These are phyloP conservation scores for Moesziomyces globuligerus DNA, from an alignment of 1,284 basidiomycete genomes.

Conservation along the genomic window DNA sequence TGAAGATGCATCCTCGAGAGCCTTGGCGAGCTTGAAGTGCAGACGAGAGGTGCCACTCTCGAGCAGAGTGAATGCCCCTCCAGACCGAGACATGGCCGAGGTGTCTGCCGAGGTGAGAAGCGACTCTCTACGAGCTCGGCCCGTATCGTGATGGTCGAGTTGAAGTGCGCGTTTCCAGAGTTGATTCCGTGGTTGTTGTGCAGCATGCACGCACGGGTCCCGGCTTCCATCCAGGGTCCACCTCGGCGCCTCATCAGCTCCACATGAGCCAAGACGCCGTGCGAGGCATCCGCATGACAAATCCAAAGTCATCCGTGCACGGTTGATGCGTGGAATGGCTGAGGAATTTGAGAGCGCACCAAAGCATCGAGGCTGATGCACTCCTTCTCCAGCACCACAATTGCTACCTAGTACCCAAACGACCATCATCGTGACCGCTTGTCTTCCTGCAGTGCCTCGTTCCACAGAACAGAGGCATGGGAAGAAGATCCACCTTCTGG, in stretches of 20 bases:
- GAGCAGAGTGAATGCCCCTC: constrained; percentile 39
- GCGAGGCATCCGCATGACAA: constrained; percentile 17
- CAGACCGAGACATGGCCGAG: constrained; percentile 15
- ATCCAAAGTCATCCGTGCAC: constrained; percentile 17
- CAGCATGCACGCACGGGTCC: constrained; percentile 1
- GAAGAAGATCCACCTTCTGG: background rate
- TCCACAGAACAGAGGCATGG: background rate
- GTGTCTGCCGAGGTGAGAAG: too few species aligned
- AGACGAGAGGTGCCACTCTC: constrained; percentile 44
- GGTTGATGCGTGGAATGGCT: too few species aligned
- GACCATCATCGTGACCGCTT: background rate
- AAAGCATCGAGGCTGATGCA: too few species aligned
- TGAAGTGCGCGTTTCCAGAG: background rate
- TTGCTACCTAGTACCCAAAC: too few species aligned
- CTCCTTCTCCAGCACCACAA: too few species aligned
- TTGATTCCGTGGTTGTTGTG: background rate
- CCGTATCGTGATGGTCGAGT: background rate
- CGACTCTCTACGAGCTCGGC: background rate
- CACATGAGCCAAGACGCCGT: too few species aligned
- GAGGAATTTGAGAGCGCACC: too few species aligned
- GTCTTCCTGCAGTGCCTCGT: background rate
- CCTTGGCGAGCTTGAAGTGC: constrained; percentile 51
- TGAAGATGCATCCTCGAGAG: constrained; percentile 25
- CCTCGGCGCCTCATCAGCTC: too few species aligned
- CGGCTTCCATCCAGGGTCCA: constrained; percentile 25